Conservation (phyloP, 495 filamentous ascomycete species). For the Trichodelitschia bisporula region DNA sequence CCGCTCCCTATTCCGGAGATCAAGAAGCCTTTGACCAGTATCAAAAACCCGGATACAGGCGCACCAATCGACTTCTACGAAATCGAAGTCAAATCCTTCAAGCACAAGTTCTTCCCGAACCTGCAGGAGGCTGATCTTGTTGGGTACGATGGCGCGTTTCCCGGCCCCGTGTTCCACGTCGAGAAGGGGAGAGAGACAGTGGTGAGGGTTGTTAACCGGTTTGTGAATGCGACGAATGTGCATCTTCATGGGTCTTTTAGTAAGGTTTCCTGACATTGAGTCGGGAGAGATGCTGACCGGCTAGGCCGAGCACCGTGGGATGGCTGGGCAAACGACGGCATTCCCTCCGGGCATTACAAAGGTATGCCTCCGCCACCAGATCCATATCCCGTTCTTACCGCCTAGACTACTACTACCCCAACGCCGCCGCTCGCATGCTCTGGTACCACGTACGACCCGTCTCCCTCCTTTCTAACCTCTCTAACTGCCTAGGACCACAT, state of each 20-base stretch:
- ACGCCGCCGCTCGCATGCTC: slow-evolving; percentile 24
- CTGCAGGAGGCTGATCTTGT: slow-evolving; percentile 21
- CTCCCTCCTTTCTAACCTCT: not conserved
- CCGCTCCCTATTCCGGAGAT: no score
- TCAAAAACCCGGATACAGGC: slow-evolving; percentile 7
- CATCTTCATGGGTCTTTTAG: slow-evolving; percentile 30
- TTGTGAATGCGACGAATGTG: slow-evolving; percentile 16
- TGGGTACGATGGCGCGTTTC: slow-evolving; percentile 28
- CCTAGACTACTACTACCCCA: slow-evolving; percentile 38
- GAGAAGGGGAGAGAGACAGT: slow-evolving; percentile 22
- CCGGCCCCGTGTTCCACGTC: slow-evolving; percentile 25
- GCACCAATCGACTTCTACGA: slow-evolving; percentile 22
- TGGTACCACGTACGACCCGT: slow-evolving; percentile 24
- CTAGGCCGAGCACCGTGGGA: slow-evolving; percentile 19
- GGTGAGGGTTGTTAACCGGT: slow-evolving; percentile 27
- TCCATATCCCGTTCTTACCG: no score
- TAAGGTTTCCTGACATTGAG: no score
- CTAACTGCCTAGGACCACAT: slow-evolving; percentile 20
- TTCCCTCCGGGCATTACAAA: slow-evolving; percentile 24
- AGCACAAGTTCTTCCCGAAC: slow-evolving; percentile 21
- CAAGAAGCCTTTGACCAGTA: no score
- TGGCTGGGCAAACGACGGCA: slow-evolving; percentile 31
- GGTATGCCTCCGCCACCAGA: no score
- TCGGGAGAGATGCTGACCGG: no score
- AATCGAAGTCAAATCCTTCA: slow-evolving; percentile 21